These are phyloP conservation scores for Termitomyces sp. DNA, from an alignment of 768 basidiomycete species.

Conservation along the genomic window DNA sequence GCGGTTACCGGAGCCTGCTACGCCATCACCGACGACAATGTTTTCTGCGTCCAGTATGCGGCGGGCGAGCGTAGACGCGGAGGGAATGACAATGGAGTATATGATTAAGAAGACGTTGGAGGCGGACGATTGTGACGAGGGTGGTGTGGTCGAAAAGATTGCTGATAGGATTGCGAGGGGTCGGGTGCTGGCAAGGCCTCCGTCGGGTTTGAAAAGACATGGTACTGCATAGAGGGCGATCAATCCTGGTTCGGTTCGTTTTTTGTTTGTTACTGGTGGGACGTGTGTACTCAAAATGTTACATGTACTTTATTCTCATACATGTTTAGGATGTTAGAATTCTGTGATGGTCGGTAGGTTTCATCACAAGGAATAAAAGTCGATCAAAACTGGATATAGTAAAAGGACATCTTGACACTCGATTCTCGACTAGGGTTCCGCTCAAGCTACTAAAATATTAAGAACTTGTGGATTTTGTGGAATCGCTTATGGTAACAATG, in stretches of 20 bases:
- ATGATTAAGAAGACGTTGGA: constrained; percentile 59
- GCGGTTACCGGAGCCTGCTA: constrained; percentile 58
- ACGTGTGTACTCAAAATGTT: background rate
- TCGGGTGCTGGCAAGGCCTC: constrained; percentile 38
- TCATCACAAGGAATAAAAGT: background rate
- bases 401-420: background rate
- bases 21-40: constrained; percentile 26
- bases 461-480: background rate
- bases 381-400: background rate
- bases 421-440: background rate
- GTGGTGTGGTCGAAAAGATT: constrained; percentile 51
- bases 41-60: constrained; percentile 67
- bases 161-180: constrained; percentile 60
- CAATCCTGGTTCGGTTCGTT: background rate
- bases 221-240: constrained; percentile 41
- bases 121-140: constrained; percentile 48
- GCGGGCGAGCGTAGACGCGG: constrained; percentile 32
- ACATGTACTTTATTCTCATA: background rate
- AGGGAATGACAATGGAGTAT: constrained; percentile 56
- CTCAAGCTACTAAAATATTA: background rate
- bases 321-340: background rate
- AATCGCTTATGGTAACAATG: background rate
- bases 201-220: constrained; percentile 55
- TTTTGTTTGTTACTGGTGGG: background rate
- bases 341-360: background rate